These are phyloP conservation scores for Sclerotinia borealis DNA, from an alignment of 2,329 filamentous ascomycete species.

Conservation along the genomic window DNA sequence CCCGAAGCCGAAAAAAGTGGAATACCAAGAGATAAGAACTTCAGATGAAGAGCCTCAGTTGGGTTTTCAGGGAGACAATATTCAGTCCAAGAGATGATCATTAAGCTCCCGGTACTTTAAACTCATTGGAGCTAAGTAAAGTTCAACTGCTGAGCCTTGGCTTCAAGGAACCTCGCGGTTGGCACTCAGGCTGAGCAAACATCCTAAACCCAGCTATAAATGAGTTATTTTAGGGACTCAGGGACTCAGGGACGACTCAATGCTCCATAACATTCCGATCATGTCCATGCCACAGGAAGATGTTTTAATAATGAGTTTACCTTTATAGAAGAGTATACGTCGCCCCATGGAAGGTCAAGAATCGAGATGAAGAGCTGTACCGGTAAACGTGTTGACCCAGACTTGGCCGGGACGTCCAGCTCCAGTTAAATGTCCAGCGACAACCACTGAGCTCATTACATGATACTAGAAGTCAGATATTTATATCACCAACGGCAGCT, in stretches of 20 bases:
- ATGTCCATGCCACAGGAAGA: not conserved
- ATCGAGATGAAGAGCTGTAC: not conserved
- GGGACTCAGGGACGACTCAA: too few species aligned
- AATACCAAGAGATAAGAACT: not conserved
- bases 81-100: not conserved
- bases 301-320: not conserved
- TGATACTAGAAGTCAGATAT: not conserved
- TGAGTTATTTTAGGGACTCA: not conserved
- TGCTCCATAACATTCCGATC: conserved; percentile 2
- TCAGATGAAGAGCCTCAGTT: not conserved
- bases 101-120: conserved; percentile 1
- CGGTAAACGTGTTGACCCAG: not conserved
- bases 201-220: not conserved
- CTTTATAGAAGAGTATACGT: not conserved
- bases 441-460: not conserved
- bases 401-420: not conserved
- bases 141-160: conserved; percentile 6
- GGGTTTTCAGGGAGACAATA: not conserved
- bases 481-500: not conserved
- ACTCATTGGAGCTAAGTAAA: conserved; percentile 10
- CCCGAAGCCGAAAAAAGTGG: conserved; percentile 10
- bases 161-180: not conserved
- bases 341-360: not conserved
- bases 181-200: conserved; percentile 1
- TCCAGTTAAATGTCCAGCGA: not conserved